A percentile compares a stretch with the other conserved stretches of the same genome.
Conservation (phyloP, 73 alveolate species). For the Tetrahymena borealis region DNA sequence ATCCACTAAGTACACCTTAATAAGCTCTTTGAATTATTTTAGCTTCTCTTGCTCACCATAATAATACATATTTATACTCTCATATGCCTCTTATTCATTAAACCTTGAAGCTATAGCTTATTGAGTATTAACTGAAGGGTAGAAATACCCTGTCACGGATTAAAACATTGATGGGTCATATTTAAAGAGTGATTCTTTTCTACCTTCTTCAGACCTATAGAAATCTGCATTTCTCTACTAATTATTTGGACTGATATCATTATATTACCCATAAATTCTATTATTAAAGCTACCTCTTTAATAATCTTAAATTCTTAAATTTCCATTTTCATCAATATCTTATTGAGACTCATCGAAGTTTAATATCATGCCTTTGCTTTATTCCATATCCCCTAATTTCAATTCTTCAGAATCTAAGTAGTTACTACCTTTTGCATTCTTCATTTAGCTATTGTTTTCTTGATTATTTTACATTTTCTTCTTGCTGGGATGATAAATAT, state of each 20-base stretch:
- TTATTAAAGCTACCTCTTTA: neutral
- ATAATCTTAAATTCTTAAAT: neutral
- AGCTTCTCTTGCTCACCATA: neutral
- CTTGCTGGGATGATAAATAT: neutral
- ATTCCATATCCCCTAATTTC: neutral
- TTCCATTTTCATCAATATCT: neutral
- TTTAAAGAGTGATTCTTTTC: neutral
- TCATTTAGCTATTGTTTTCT: no score
- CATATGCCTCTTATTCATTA: neutral
- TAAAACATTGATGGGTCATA: neutral
- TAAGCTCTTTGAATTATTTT: neutral
- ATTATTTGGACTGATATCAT: neutral
- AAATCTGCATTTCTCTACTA: neutral
- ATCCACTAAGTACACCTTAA: neutral
- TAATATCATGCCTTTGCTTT: neutral
- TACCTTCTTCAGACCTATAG: neutral
- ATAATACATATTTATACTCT: neutral
- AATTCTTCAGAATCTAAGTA: no score
- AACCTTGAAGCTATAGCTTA: neutral
- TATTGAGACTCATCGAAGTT: neutral
- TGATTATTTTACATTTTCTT: neutral
- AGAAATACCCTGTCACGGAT: neutral
- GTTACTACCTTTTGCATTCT: no score
- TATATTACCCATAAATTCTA: neutral
- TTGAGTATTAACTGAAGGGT: neutral